Evolutionary conservation across 176 grass and related monocot species (phyloP).

Genomic region (Triticum urartu): DNA sequence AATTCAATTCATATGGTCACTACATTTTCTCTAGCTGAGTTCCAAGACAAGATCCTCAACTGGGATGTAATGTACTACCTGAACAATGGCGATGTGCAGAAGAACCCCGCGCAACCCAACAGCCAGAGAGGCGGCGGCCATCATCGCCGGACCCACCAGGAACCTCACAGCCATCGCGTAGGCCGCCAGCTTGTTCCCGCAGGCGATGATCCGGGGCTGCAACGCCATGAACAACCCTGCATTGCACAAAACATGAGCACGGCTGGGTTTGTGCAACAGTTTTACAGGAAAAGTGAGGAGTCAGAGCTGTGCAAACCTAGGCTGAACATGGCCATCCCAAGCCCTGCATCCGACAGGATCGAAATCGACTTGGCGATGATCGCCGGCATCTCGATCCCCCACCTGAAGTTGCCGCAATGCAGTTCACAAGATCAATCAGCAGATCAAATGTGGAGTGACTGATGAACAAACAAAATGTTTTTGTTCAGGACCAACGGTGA

Average conservation of each 20-base stretch:
- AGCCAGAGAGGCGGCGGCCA: conserved; percentile 58
- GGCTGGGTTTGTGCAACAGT: not conserved
- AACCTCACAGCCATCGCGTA: conserved; percentile 82
- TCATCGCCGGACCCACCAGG: conserved; percentile 64
- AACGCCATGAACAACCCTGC: conserved; percentile 91
- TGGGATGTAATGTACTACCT: conserved; percentile 43
- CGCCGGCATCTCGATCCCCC: conserved; percentile 82
- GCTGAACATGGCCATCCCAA: conserved; percentile 99
- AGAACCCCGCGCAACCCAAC: conserved; percentile 66
- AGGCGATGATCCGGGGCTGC: conserved; percentile 84
- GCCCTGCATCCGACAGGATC: conserved; percentile 82
- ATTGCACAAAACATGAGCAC: not conserved
- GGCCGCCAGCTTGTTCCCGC: conserved; percentile 67
- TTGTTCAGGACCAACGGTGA: not conserved
- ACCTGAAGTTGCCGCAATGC: conserved; percentile 29
- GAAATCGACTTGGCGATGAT: conserved; percentile 79
- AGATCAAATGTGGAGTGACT: not conserved
- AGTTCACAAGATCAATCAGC: not conserved
- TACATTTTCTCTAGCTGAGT: too few relatives aligned
- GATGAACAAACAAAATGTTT: not conserved
- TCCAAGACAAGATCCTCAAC: not conserved
- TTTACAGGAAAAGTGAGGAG: not conserved
- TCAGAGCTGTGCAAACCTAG: conserved; percentile 43
- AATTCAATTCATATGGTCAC: not conserved
- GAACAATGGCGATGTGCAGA: conserved; percentile 85